Evolutionary conservation across 73 alveolate genomes (phyloP), one percentile per base, ranked within the genome.

Genomic region (Paramecium primaurelia): DNA sequence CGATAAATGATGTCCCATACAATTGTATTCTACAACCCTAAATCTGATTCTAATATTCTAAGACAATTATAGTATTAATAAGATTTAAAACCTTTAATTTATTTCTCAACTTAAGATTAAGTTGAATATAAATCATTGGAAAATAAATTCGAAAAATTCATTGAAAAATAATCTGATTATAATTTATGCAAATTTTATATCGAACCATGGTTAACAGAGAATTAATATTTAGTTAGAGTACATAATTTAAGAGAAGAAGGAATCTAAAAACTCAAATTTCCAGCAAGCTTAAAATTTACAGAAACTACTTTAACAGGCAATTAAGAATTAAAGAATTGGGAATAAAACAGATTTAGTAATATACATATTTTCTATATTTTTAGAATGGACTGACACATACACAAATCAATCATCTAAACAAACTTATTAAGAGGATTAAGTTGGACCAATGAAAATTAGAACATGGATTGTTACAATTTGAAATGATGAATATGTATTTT

Each of bases 251-350:
- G 88, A 34, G 88, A 75, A 26, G 22, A 75, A 42, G 88, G 60
- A 30, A 42, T 38, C 47, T 36, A 30, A 22, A 34, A 75, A 18
- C 32, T 75, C 11, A 36, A 36, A 12, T 75, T 75, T 32, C 60
- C 88, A 12, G 3, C 36, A 0, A n/a, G 47, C 3, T 36, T n/a
- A 12, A 11, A 11, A 38, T 75, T 75, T 20, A 14, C 6, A 0
- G 88, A 75, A 75, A 75, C 68, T 1, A 75, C 88, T 4, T 20
- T 75, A 16, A 75, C 88, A 12, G 88, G 88, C 9, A 75, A 75
- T 8, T 10, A 75, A 75, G 59, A 64, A 34, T 9, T 64, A 25
- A 64, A 34, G 6, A 32, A 4, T 32, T 64, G 84, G 84, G 84
- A 64, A 64, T 64, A 11, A 64, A 64, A 64, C 16, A 64, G 30